Evolutionary conservation across 768 basidiomycete species (phyloP).

Genomic region (Rhizopogon salebrosus): DNA sequence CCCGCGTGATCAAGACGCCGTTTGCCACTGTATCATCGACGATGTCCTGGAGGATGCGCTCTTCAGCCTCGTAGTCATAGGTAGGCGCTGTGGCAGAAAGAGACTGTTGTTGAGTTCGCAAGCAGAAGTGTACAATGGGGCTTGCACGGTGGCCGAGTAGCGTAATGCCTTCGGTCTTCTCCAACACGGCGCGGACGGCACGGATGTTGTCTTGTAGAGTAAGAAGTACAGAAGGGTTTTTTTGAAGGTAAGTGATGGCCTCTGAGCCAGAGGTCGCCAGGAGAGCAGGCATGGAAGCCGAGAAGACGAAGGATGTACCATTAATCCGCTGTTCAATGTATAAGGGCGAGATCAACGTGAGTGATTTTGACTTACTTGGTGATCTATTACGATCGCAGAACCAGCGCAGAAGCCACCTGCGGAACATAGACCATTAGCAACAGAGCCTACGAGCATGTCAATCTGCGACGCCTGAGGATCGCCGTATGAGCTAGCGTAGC

Average conservation of each 20-base stretch:
- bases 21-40: constrained; percentile 82
- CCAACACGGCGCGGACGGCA: constrained; percentile 73
- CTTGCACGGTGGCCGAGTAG: constrained; percentile 85
- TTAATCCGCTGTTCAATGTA: constrained; percentile 72
- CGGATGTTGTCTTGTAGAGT: constrained; percentile 78
- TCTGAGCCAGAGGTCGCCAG: constrained; percentile 86
- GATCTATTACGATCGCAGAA: constrained; percentile 72
- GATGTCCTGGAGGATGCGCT: constrained; percentile 81
- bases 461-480: constrained; percentile 70
- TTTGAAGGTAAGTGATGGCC: constrained; percentile 74
- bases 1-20: constrained; percentile 82
- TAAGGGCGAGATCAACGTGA: background rate
- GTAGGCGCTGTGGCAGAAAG: constrained; percentile 18
- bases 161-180: constrained; percentile 73
- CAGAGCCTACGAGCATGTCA: constrained; percentile 92
- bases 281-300: constrained; percentile 88
- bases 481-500: background rate
- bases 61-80: constrained; percentile 62
- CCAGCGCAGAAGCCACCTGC: constrained; percentile 96
- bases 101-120: constrained; percentile 34
- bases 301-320: constrained; percentile 92
- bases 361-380: constrained; percentile 54
- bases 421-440: constrained; percentile 77
- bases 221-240: constrained; percentile 69
- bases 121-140: constrained; percentile 81